These are phyloP conservation scores for Colletotrichum brevisporum DNA, from an alignment of 2,329 filamentous ascomycete species.

Conservation along the genomic window DNA sequence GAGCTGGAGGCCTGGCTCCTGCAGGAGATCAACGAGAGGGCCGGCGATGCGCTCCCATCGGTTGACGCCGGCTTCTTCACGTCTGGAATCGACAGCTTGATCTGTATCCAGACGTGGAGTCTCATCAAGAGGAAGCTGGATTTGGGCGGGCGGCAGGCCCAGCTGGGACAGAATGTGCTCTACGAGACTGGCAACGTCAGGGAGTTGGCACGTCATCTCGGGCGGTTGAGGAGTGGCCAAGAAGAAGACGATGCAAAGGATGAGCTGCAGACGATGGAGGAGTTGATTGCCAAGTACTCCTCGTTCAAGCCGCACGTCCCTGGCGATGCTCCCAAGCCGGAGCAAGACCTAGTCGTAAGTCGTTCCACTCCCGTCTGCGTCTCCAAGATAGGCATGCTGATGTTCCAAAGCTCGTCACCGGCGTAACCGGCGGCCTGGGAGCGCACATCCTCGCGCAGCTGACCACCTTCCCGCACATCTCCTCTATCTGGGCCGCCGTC, in stretches of 20 bases:
- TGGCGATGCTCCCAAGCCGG: slow-evolving; percentile 41
- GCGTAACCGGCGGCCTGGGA: slow-evolving; percentile 72
- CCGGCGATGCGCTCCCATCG: not conserved
- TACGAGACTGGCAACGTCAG: slow-evolving; percentile 56
- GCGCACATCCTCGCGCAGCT: slow-evolving; percentile 71
- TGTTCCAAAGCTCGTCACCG: slow-evolving; percentile 63
- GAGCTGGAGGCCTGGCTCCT: slow-evolving; percentile 45
- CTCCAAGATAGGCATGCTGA: not conserved
- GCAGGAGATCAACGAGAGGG: not conserved
- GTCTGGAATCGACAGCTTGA: slow-evolving; percentile 60
- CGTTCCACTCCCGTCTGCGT: fast-evolving
- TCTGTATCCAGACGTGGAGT: slow-evolving; percentile 58
- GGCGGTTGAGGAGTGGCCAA: not conserved
- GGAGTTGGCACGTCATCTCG: slow-evolving; percentile 51
- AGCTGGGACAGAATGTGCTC: slow-evolving; percentile 52
- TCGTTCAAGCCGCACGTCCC: slow-evolving; percentile 46
- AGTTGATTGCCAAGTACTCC: slow-evolving; percentile 54
- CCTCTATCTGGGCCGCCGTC: slow-evolving; percentile 63
- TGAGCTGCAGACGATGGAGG: slow-evolving; percentile 50
- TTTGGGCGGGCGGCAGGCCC: slow-evolving; percentile 45
- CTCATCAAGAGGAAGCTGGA: slow-evolving; percentile 55
- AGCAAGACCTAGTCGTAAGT: slow-evolving; percentile 50
- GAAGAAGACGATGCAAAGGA: slow-evolving; percentile 9
- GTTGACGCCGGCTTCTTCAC: slow-evolving; percentile 55
- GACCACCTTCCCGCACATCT: slow-evolving; percentile 69